phyloP scores from a whole-genome alignment of 2,329 filamentous ascomycete species.

The Chaetomiaceae sp. region DNA sequence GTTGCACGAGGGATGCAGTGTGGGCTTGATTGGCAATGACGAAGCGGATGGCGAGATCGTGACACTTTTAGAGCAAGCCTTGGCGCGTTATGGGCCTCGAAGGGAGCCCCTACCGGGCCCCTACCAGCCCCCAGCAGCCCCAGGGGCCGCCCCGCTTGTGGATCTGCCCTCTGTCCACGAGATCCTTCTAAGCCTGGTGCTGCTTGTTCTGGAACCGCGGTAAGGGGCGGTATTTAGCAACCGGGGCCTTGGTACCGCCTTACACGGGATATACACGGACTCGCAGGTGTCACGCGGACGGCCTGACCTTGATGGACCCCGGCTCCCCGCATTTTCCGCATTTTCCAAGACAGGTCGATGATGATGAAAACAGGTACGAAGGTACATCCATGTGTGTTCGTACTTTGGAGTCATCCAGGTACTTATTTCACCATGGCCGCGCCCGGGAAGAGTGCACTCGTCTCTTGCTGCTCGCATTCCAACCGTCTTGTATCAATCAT shows the following conservation, averaged over 20 bases:
- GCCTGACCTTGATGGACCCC: background rate
- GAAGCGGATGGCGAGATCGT: slow-evolving; percentile 9
- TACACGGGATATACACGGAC: background rate
- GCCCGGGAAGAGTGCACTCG: no score
- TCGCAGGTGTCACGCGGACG: slow-evolving; percentile 9
- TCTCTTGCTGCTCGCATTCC: no score
- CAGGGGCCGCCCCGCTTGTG: no score
- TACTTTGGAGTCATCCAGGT: background rate
- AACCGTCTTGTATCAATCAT: no score
- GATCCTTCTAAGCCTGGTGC: background rate
- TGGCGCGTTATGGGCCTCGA: background rate
- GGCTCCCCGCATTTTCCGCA: slow-evolving; percentile 3
- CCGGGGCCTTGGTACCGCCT: slow-evolving; percentile 2
- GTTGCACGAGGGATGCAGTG: background rate
- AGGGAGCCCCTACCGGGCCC: no score
- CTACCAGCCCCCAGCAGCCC: no score
- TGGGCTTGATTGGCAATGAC: slow-evolving; percentile 4
- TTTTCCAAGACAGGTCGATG: no score
- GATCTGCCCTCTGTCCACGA: background rate
- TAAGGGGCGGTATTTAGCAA: slow-evolving; percentile 7
- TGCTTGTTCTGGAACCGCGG: slow-evolving; percentile 3
- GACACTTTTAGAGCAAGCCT: slow-evolving; percentile 5
- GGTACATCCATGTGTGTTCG: background rate
- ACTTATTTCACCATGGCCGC: no score
- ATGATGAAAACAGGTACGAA: no score